Conservation (phyloP, 2,329 filamentous ascomycete species). For the Aureobasidium sp. region DNA sequence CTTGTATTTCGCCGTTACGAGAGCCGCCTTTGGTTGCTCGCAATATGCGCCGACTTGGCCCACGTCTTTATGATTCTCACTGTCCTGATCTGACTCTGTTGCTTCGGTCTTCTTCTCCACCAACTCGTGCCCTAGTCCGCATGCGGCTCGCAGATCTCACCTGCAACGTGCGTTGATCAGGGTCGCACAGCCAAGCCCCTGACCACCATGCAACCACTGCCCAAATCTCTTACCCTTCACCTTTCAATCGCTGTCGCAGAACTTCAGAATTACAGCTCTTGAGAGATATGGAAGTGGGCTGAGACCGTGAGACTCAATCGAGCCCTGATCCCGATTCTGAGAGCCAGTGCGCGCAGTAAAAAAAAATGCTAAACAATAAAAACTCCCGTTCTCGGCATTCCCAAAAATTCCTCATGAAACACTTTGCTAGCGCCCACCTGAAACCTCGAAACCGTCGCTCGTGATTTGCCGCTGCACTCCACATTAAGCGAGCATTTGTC, state of each 20-base stretch:
- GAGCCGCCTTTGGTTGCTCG: not conserved
- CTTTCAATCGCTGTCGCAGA: not conserved
- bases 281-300: not conserved
- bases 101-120: not conserved
- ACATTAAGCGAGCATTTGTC: not conserved
- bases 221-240: not conserved
- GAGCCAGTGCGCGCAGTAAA: not conserved
- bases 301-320: not conserved
- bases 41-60: slow-evolving; percentile 6
- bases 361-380: not conserved
- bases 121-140: not conserved
- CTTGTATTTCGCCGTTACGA: not conserved
- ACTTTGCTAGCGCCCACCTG: slow-evolving; percentile 6
- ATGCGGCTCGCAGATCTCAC: slow-evolving; percentile 11
- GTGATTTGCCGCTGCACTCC: slow-evolving; percentile 2
- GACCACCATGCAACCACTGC: not conserved
- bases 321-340: not conserved
- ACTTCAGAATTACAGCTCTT: not conserved
- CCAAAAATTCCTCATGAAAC: slow-evolving; percentile 10
- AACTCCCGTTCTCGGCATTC: not conserved
- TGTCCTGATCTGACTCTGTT: slow-evolving; percentile 1
- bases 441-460: not conserved
- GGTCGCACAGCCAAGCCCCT: not conserved
- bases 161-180: slow-evolving; percentile 14
- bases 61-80: not conserved